Evolutionary conservation across 495 filamentous ascomycete genomes (phyloP).

Genomic region (Usnea hakonensis): DNA sequence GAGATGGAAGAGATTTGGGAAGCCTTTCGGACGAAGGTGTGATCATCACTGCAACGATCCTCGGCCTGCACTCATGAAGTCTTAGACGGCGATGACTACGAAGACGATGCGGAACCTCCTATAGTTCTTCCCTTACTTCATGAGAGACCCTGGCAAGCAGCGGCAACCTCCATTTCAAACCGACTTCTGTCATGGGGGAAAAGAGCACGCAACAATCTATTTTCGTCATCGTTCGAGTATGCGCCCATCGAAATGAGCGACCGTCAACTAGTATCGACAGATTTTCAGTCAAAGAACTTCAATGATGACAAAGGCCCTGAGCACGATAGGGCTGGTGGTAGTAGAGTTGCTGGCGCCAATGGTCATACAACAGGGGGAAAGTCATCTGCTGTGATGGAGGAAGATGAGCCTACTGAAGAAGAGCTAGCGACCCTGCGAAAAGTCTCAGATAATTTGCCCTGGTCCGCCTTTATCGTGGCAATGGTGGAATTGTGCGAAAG

Average conservation of each 20-base stretch:
- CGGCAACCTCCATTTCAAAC: conserved; percentile 3
- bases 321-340: conserved; percentile 19
- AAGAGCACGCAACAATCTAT: background rate
- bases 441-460: conserved; percentile 48
- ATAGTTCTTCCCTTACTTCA: background rate
- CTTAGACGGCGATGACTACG: background rate
- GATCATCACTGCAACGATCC: background rate
- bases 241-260: conserved; percentile 14
- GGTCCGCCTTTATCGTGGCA: conserved; percentile 52
- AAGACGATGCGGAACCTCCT: background rate
- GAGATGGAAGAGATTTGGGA: background rate
- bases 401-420: conserved; percentile 34
- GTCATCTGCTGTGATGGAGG: background rate
- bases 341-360: conserved; percentile 13
- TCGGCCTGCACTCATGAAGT: background rate
- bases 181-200: background rate
- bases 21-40: background rate
- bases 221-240: conserved; percentile 7
- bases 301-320: conserved; percentile 6
- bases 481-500: conserved; percentile 59
- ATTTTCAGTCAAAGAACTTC: conserved; percentile 12
- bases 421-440: conserved; percentile 45
- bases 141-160: background rate
- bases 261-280: conserved; percentile 4
- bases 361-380: conserved; percentile 1